phyloP scores from a whole-genome alignment of 1,139 yeast genomes.

The Candida labiduridarum region DNA sequence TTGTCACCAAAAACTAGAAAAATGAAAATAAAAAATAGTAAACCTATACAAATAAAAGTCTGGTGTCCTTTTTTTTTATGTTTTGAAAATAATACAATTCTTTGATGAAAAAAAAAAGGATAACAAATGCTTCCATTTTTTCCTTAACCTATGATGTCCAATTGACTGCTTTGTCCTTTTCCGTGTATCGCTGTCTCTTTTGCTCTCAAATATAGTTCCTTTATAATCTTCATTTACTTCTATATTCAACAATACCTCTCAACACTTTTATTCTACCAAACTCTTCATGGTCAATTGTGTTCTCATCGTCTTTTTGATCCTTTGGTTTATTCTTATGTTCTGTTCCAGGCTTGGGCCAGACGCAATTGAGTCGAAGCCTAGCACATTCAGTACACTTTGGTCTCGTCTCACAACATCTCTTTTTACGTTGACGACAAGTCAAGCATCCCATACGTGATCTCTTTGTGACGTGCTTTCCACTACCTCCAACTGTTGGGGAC shows the following conservation, averaged over 20 bases:
- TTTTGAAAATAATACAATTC: neutral
- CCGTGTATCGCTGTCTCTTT: neutral
- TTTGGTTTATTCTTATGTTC: conserved; percentile 52
- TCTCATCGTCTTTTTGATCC: conserved; percentile 50
- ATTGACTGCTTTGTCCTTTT: too few relatives aligned
- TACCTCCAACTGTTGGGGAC: neutral
- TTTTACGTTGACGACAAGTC: conserved; percentile 49
- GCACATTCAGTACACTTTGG: conserved; percentile 48
- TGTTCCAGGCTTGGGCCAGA: conserved; percentile 55
- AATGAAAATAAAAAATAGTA: neutral
- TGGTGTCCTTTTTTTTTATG: neutral
- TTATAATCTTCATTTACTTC: conserved; percentile 17
- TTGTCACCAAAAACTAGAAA: neutral
- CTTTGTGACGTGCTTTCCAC: conserved; percentile 25
- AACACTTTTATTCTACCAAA: conserved; percentile 63
- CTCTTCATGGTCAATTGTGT: conserved; percentile 50
- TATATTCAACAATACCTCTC: conserved; percentile 60
- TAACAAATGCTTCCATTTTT: neutral
- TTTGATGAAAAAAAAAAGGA: neutral
- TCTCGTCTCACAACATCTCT: conserved; percentile 46
- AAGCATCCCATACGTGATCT: conserved; percentile 50
- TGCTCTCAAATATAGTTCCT: too few relatives aligned
- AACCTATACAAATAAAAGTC: neutral
- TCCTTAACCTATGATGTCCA: neutral
- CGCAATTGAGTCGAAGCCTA: conserved; percentile 43